These are phyloP conservation scores for Cordyceps cateniannulata DNA, from an alignment of 2,329 filamentous ascomycete species.

Conservation along the genomic window DNA sequence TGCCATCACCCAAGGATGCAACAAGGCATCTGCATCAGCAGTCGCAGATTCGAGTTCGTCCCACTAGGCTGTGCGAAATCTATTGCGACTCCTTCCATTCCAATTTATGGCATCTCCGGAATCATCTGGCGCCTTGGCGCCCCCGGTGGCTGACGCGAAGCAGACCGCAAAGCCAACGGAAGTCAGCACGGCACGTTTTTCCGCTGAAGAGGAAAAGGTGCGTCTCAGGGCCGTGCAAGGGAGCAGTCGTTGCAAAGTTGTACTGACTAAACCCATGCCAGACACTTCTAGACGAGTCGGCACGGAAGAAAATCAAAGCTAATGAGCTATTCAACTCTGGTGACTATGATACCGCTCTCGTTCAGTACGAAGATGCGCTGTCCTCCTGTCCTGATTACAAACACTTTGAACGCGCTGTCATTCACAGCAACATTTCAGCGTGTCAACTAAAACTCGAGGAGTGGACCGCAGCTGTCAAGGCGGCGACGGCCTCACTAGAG, in stretches of 20 bases:
- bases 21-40: not conserved
- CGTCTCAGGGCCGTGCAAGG: not conserved
- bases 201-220: constrained; percentile 8
- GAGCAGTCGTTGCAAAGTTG: too few species aligned
- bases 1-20: not conserved
- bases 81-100: not conserved
- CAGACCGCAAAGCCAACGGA: not conserved
- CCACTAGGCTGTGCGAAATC: not conserved
- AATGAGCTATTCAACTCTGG: constrained; percentile 72
- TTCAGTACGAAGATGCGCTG: constrained; percentile 75
- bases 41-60: not conserved
- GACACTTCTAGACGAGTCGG: constrained; percentile 65
- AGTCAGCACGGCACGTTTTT: not conserved
- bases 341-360: constrained; percentile 70
- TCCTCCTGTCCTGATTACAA: constrained; percentile 75
- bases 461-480: constrained; percentile 75
- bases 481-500: constrained; percentile 67
- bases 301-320: constrained; percentile 65
- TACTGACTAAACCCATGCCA: constrained; percentile 24
- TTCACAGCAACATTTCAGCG: constrained; percentile 83
- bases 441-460: constrained; percentile 79
- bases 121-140: not conserved
- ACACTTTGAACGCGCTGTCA: constrained; percentile 79
- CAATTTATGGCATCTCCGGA: not conserved
- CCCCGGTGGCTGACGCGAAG: not conserved